These are phyloP conservation scores for Corynespora cassiicola DNA, from an alignment of 2,329 filamentous ascomycete species.

Conservation along the genomic window DNA sequence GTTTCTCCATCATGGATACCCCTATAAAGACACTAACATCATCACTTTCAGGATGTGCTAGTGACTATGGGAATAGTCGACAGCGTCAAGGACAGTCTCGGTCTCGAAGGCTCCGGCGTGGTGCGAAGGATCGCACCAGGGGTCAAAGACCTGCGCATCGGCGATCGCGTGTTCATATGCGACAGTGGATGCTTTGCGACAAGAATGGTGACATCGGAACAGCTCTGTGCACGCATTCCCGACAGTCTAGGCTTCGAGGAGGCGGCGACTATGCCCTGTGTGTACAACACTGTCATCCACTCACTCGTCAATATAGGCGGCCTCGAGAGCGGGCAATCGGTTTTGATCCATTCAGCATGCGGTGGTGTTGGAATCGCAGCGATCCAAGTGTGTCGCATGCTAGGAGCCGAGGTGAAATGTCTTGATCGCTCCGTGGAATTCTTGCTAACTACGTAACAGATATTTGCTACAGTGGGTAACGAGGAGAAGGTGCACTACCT, in stretches of 20 bases:
- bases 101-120: constrained; percentile 1
- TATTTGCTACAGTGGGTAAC: constrained; percentile 36
- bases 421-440: no score
- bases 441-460: no score
- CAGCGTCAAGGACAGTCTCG: no score
- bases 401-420: constrained; percentile 19
- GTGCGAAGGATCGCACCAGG: constrained; percentile 1
- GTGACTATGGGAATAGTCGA: neutral
- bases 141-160: constrained; percentile 5
- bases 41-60: constrained; percentile 1
- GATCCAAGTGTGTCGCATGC: constrained; percentile 26
- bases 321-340: constrained; percentile 6
- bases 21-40: neutral
- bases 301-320: constrained; percentile 11
- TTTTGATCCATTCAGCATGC: constrained; percentile 19
- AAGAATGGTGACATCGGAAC: no score
- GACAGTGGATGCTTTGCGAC: neutral
- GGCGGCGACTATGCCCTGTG: constrained; percentile 14
- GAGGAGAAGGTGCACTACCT: constrained; percentile 30
- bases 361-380: constrained; percentile 40
- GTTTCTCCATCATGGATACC: no score
- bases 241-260: constrained; percentile 5
- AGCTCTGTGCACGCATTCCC: constrained; percentile 6
- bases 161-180: constrained; percentile 18
- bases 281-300: constrained; percentile 14